Evolutionary conservation across 148 eudicot species (phyloP).

Genomic region (Vaccinium vitisidaea): DNA sequence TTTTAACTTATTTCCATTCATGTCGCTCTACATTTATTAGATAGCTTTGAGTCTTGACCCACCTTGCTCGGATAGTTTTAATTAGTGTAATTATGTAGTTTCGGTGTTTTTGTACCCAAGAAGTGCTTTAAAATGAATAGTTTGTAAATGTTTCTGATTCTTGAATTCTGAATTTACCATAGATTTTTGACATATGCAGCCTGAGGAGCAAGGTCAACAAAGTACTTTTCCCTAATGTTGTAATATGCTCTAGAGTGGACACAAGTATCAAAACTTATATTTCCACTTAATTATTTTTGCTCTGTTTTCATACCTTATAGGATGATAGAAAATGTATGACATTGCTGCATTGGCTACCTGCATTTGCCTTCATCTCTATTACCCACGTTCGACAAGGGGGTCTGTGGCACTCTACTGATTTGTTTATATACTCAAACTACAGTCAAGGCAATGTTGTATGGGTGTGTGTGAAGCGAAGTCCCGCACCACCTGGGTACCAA

Average conservation of each 20-base stretch:
- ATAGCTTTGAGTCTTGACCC: not conserved
- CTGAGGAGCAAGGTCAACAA: not conserved
- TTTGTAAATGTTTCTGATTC: not conserved
- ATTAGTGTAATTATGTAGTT: not conserved
- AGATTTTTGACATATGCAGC: not conserved
- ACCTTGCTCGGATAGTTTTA: not conserved
- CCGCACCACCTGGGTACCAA: too few relatives aligned
- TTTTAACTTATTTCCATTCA: not conserved
- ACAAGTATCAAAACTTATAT: not conserved
- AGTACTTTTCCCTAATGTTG: not conserved
- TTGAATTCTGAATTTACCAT: conserved; percentile 1
- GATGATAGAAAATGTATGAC: too few relatives aligned
- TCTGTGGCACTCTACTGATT: not conserved
- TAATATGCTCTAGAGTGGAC: not conserved
- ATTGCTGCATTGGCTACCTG: too few relatives aligned
- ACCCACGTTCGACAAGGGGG: too few relatives aligned
- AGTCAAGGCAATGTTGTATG: not conserved
- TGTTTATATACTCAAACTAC: not conserved
- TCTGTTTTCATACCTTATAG: too few relatives aligned
- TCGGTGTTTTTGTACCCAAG: not conserved
- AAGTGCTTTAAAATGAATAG: conserved; percentile 2
- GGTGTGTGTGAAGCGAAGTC: not conserved
- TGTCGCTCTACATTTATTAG: not conserved
- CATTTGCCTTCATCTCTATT: not conserved
- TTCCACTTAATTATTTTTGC: not conserved